Conservation (phyloP, 768 basidiomycete species). For the Gelatoporia subvermispora region DNA sequence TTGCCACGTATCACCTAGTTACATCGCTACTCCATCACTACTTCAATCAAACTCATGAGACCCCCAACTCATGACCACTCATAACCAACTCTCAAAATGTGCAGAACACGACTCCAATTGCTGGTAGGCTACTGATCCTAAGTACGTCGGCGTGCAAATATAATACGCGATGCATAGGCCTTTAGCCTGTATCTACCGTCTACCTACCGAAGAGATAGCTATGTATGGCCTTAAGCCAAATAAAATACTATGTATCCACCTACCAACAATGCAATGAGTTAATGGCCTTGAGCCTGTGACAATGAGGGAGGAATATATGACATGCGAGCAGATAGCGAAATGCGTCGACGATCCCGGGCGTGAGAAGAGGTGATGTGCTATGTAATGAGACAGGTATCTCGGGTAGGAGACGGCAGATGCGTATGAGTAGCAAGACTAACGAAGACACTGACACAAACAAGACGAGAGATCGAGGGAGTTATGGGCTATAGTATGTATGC, state of each 20-base stretch:
- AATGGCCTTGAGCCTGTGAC: conserved; percentile 19
- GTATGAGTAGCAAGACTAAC: background rate
- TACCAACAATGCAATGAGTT: conserved; percentile 8
- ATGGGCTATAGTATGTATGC: no score
- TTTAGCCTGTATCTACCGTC: conserved; percentile 12
- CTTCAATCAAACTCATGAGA: no score
- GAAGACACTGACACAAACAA: background rate
- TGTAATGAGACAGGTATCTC: background rate
- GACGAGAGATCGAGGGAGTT: background rate
- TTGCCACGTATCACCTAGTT: no score
- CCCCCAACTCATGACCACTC: no score
- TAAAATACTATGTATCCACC: conserved; percentile 6
- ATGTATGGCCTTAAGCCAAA: conserved; percentile 12
- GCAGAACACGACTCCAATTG: background rate
- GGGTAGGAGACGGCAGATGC: background rate
- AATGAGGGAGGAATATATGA: conserved; percentile 7
- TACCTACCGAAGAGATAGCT: conserved; percentile 2
- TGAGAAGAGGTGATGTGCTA: background rate
- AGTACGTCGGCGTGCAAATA: conserved; percentile 20
- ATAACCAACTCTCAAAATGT: no score
- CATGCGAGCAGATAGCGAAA: conserved; percentile 11
- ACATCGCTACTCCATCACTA: no score
- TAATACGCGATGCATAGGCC: conserved; percentile 24
- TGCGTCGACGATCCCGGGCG: background rate
- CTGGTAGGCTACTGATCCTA: conserved; percentile 14